Evolutionary conservation across 2,329 filamentous ascomycete species (phyloP), one percentile per base, ranked within the genome.

Genomic region (Lasiodiplodia citricola): DNA sequence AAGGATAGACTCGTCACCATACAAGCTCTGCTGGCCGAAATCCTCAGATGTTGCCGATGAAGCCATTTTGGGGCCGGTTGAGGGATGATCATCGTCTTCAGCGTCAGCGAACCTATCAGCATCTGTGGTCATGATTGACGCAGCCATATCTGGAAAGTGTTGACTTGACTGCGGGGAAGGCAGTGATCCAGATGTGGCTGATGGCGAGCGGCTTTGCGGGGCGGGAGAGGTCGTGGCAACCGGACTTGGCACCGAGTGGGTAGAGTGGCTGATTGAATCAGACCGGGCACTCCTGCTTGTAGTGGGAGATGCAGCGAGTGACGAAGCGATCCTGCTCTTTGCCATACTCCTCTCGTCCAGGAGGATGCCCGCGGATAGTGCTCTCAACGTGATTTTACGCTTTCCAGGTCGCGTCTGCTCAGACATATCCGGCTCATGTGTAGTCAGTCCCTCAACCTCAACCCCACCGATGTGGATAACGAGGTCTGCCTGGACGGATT

Each of bases 361-460:
- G 23, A 68, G 52, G 35, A 92, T 77, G 71, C 86, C 87, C 16
- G 89, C 90, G 25, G 87, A 86, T 38, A 93, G 86, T 63, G 87
- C 87, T 18, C 86, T 85, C n/a, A 92, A 80, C 18, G 84, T 86
- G 60, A 92, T 82, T 69, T 89, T 87, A 28, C 90, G 85, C 76
- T 91, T 92, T 25, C 90, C 90, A 69, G 89, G 83, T 75, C 87
- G 90, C 28, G 83, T 52, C 28, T 56, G 28, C n/a, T 23, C 31
- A 21, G 25, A 41, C 57, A 13, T 65, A 68, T 58, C 73, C 44
- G 6, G 74, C 68, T 47, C 70, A 70, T 35, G 75, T 73, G 57
- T 70, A 7, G 74, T 75, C 58, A 92, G 85, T 3, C 90, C 90
- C 71, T 93, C 90, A 5, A 93, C 86, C 67, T 88, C 85, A 47